Base-by-base conservation (phyloP, 1,284 basidiomycete genomes). In the Puccinia brachypodii region DNA sequence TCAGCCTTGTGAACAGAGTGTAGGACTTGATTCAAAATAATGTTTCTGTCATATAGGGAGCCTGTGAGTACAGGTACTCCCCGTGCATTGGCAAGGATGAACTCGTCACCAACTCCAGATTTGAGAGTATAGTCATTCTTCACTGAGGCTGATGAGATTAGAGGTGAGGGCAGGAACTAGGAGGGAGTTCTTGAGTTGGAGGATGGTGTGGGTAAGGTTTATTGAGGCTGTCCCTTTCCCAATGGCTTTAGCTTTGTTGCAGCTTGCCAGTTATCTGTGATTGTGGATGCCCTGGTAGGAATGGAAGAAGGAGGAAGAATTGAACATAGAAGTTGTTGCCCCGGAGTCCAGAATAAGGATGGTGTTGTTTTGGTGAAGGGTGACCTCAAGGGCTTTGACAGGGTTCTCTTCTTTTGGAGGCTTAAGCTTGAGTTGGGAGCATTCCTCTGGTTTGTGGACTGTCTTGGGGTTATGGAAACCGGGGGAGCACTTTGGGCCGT, bases 321-420 rank as follows among this genome's bases (percentile, higher is more conserved):
- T 76, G 33, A 64, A 36, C 64, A 71, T 71, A 6, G 71, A 56
- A 3, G 71, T 73, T 3, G 71, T 73, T n/a, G 71, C 71, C 14
- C 71, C 68, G n/a, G 75, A 76, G 28, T 71, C 44, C 7, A 71
- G 56, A 25, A 76, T 60, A 36, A 62, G 16, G 33, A 11, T 4
- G 33, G 60, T 7, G 28, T 38, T 3, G 56, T n/a, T 44, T 47
- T 36, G 62, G 1, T 22, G 25, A 2, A 58, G 25, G 28, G 13
- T 64, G 42, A 36, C 33, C 2, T 73, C 31, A 8, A 60, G 50
- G 25, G 56, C 36, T 42, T 76, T 76, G 2, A 60, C 56, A 4
- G 31, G 50, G n/a, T 76, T 76, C n/a, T 76, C 53, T 36, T 58
- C 53, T 44, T 58, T 76, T 13, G 14, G 25, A 25, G 28, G 31